A percentile compares a stretch with the other conserved stretches of the same genome.
phyloP scores from a whole-genome alignment of 2,329 filamentous ascomycete genomes.

The Neonectria ditissima region DNA sequence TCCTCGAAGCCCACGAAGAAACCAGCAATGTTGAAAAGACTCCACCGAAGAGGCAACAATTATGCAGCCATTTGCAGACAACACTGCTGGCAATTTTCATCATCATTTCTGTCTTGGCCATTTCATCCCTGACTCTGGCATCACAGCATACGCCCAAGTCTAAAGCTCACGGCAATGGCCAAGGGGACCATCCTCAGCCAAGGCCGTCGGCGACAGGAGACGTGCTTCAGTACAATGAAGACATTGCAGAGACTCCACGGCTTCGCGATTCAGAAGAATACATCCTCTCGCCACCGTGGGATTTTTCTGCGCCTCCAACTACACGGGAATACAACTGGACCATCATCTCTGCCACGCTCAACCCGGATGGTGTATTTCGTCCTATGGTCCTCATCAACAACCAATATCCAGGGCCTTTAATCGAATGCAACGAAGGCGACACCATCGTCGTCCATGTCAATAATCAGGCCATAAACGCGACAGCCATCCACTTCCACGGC shows the following conservation, averaged over 20 bases:
- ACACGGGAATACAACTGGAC: slow-evolving; percentile 71
- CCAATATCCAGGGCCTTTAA: slow-evolving; percentile 78
- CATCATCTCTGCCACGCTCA: slow-evolving; percentile 67
- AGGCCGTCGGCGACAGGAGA: background rate
- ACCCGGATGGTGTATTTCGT: slow-evolving; percentile 69
- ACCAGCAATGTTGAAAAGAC: background rate
- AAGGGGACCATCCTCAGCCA: slow-evolving; percentile 20
- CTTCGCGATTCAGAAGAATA: slow-evolving; percentile 62
- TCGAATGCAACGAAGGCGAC: slow-evolving; percentile 81
- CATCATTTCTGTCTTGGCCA: slow-evolving; percentile 38
- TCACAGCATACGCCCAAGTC: slow-evolving; percentile 20
- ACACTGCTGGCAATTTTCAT: slow-evolving; percentile 38
- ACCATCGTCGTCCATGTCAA: slow-evolving; percentile 75
- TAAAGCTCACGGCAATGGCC: slow-evolving; percentile 6
- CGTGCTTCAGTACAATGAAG: slow-evolving; percentile 42
- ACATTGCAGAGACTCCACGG: slow-evolving; percentile 34
- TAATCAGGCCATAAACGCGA: slow-evolving; percentile 75
- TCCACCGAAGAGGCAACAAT: background rate
- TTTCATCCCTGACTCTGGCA: slow-evolving; percentile 39
- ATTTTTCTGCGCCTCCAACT: slow-evolving; percentile 60
- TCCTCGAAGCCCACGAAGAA: slow-evolving; percentile 8
- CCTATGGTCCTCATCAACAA: slow-evolving; percentile 79
- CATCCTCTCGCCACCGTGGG: slow-evolving; percentile 67
- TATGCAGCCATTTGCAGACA: slow-evolving; percentile 28
- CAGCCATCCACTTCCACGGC: slow-evolving; percentile 81